Evolutionary conservation across 805 yeast species (phyloP), one percentile per base, ranked within the genome.

Genomic region (Blastobotrys muscicola): DNA sequence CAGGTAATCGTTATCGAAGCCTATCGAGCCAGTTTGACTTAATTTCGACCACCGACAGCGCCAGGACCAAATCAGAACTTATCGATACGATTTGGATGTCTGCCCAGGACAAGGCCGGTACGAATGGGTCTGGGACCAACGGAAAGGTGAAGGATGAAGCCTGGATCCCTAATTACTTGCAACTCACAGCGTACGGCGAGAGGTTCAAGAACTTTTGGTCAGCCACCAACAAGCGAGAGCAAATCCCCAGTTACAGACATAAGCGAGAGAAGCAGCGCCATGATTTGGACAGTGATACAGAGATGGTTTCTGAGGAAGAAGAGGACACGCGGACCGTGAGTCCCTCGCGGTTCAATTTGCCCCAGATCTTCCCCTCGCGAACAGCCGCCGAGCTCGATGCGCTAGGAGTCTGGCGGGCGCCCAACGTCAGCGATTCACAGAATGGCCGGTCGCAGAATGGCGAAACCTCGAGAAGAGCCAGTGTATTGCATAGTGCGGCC

Each of bases 341-440:
- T 14, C 38, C 38, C 14, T 14, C 38, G 3, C 31, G 36, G 14
- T 41, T 32, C 32, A 12, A 36, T 16, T 45, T 52, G 30, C 56
- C 56, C 13, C 53, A 51, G 41, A 49, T 52, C n/a, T 52, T 42
- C 46, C 51, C 55, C 11, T 46, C 53, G 23, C 51, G 56, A 15
- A 16, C 43, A n/a, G 53, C 55, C 8, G 55, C 53, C 3, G 48
- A 50, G 29, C 41, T 39, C 41, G 42, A 16, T 7, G 34, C 41
- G 11, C 29, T 16, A 5, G 9, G 37, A 6, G 32, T 33, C 29
- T 14, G n/a, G 31, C 35, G 29, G 13, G 30, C 29, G n/a, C 32
- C 29, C 29, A 13, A 13, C 37, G 23, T 33, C 4, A 14, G 32
- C 33, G 29, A 35, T 10, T 15, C 20, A 4, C 12, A 32, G 34